Base-by-base conservation (phyloP, 148 eudicot species). In the Silene conica region DNA sequence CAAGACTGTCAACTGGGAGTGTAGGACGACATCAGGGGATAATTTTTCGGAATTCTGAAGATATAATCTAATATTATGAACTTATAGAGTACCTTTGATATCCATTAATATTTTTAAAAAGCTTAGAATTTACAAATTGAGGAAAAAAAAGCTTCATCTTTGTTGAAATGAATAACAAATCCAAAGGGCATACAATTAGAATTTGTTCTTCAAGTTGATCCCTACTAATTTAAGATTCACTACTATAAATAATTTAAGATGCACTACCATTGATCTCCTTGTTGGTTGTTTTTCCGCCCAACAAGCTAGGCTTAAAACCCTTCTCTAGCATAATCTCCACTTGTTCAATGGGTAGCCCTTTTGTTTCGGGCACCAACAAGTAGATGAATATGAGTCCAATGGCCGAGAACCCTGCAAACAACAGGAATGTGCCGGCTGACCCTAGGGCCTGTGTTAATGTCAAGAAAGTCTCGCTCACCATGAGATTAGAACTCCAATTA, bases 331-430 rank as follows among this genome's bases (percentile, higher is more conserved):
- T 85, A 81, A 82, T 79, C 82, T 93, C 98, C 2, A 93, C 89
- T 50, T 93, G 90, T 80, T 90, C 98, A 61, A 93, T 85, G 16
- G 84, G 90, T 41, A 93, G 16, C 11, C 96, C 98, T 82, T 93
- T 93, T 15, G 98, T 93, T 76, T 93, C 92, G 0, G 96, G 98
- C 22, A 93, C 96, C 61, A 90, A 78, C 46, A 90, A 75, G 73
- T 73, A 90, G 55, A 93, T 87, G 18, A 80, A 84, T 5, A 85
- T n/a, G 6, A 93, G 87, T 2, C 89, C 89, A 1, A 89, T 19
- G 25, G 46, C 12, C 0, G 98, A 89, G 50, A 93, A 73, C 11
- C 86, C 94, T 0, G 90, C 92, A 58, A 90, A 91, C 73, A 93
- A 76, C 5, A 90, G 85, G 76, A 93, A 93, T 0, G 97, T 89